phyloP scores from a whole-genome alignment of 163 green algal species.

The Scenedesmus sp. region DNA sequence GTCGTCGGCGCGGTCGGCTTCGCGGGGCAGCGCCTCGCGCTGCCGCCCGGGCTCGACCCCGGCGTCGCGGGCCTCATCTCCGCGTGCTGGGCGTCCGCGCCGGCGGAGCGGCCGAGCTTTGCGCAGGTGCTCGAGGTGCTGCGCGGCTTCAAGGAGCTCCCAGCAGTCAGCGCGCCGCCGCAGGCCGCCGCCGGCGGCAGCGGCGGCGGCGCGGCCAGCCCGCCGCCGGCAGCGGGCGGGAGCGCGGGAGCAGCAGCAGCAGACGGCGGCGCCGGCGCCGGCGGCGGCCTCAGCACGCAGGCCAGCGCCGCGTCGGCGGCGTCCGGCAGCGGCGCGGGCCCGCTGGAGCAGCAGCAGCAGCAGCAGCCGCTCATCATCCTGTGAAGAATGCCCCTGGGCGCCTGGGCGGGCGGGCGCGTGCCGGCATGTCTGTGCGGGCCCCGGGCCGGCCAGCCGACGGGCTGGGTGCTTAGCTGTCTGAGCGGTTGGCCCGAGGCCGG shows the following conservation, averaged over 20 bases:
- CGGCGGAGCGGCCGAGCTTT: conserved; percentile 71
- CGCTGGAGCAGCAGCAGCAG: conserved; percentile 7
- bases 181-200: neutral
- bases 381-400: neutral
- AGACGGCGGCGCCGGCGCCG: neutral
- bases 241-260: neutral
- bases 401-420: too few relatives aligned
- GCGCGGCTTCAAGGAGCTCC: conserved; percentile 35
- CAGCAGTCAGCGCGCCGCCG: neutral
- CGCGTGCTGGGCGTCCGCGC: conserved; percentile 69
- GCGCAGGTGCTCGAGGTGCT: conserved; percentile 55
- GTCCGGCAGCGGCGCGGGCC: neutral
- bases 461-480: too few relatives aligned
- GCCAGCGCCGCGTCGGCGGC: neutral
- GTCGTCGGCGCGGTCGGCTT: conserved; percentile 91
- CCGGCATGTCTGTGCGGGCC: too few relatives aligned
- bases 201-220: neutral
- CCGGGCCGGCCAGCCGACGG: too few relatives aligned
- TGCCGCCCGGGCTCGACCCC: conserved; percentile 70
- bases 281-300: neutral
- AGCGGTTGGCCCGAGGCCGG: too few relatives aligned
- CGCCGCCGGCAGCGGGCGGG: neutral
- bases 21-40: conserved; percentile 66
- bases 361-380: conserved; percentile 8
- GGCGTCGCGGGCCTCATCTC: conserved; percentile 71